Conservation (phyloP, 2,329 filamentous ascomycete genomes). For the Ramularia collo-cygni region DNA sequence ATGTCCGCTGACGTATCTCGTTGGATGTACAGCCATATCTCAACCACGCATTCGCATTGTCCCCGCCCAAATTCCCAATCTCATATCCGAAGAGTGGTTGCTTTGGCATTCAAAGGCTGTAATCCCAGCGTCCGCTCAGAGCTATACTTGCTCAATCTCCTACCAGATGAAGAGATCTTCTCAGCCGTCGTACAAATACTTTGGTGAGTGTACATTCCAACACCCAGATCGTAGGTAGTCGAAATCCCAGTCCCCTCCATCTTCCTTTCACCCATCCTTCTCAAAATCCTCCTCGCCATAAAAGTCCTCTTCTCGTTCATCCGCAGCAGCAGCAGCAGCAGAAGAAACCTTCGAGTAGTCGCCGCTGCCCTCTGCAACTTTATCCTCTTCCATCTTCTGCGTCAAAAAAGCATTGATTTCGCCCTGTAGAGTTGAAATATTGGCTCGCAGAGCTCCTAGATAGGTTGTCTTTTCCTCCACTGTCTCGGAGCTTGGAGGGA, state of each 20-base stretch:
- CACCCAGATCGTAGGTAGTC: neutral
- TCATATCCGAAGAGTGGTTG: too few species aligned
- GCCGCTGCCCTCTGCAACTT: slow-evolving; percentile 38
- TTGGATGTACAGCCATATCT: too few species aligned
- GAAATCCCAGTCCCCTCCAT: neutral
- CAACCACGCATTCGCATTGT: too few species aligned
- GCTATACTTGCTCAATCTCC: too few species aligned
- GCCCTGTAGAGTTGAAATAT: slow-evolving; percentile 55
- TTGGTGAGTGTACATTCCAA: too few species aligned
- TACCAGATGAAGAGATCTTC: too few species aligned
- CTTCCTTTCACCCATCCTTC: slow-evolving; percentile 36
- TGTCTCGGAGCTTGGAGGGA: slow-evolving; percentile 9
- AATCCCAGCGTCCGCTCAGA: too few species aligned
- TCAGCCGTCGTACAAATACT: too few species aligned
- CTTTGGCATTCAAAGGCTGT: too few species aligned
- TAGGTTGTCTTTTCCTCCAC: slow-evolving; percentile 51
- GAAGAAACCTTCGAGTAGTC: too few species aligned
- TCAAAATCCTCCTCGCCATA: slow-evolving; percentile 77
- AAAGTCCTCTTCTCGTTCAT: slow-evolving; percentile 52
- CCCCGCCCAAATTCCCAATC: too few species aligned
- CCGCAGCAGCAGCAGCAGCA: slow-evolving; percentile 19
- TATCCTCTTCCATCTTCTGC: slow-evolving; percentile 66
- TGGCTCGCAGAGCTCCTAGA: slow-evolving; percentile 52
- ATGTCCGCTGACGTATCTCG: too few species aligned
- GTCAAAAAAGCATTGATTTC: slow-evolving; percentile 66